Evolutionary conservation across 371 early-diverging fungal species (phyloP), one percentile per base, ranked within the genome.

Genomic region (Rhizopus arrhizus): DNA sequence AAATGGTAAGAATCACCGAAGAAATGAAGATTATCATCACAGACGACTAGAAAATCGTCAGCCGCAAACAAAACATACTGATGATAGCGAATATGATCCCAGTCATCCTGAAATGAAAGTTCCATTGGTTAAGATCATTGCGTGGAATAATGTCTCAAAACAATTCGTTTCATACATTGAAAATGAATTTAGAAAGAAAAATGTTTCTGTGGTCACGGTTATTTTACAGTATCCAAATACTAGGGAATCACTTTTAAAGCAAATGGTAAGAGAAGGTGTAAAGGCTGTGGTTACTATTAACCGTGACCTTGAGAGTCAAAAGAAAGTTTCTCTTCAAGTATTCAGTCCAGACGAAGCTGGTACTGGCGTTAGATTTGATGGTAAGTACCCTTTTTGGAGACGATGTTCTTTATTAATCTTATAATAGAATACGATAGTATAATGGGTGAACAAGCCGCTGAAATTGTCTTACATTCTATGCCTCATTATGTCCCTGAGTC

Each of bases 191-290:
- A 40, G 52, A 22, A 46, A 56, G 12, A 36, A 58, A 32, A 32
- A 43, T 7, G 62, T 70, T 34, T 51, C 62, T 48, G 55, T 62
- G 9, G 54, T 51, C 29, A 35, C 70, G 29, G 50, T 51, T 41
- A 49, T 28, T 22, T 49, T 70, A 33, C 53, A 51, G 22, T 56
- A 50, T 50, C 40, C 56, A n/a, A 49, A 56, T n/a, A 13, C 15
- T 8, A 48, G 62, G 4, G 62, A 62, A 15, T 43, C 54, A 16
- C 40, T 65, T 10, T 55, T 65, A 15, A 65, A 62, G 28, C 65
- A 70, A 16, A 59, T 70, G 63, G 62, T 65, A 6, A 38, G 61
- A 10, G 70, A 70, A 53, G 70, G 70, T 43, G 70, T 70, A 32
- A 70, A 70, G 31, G 70, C 70, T 9, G 41, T 70, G 4, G 41